These are phyloP conservation scores for Sporothrix brasiliensis DNA, from an alignment of 2,329 filamentous ascomycete species.

Conservation along the genomic window DNA sequence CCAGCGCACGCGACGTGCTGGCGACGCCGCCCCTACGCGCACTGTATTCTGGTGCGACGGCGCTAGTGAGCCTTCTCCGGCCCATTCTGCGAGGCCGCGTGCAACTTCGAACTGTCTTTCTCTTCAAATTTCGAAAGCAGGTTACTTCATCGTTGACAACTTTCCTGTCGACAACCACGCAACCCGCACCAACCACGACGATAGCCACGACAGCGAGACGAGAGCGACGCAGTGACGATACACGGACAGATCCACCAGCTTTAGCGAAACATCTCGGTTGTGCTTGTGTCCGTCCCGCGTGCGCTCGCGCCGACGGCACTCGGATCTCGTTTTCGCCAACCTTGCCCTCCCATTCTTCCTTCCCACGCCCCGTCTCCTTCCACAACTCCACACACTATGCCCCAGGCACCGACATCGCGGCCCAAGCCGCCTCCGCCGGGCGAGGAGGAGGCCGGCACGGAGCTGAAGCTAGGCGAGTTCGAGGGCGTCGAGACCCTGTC, in stretches of 20 bases:
- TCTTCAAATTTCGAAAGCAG: neutral
- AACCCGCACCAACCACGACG: neutral
- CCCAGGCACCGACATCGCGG: conserved; percentile 60
- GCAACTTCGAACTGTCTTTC: neutral
- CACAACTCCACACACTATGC: conserved; percentile 40
- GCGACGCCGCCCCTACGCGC: neutral
- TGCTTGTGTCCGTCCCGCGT: conserved; percentile 20
- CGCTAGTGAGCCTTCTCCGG: conserved; percentile 16
- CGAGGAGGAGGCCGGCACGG: conserved; percentile 83
- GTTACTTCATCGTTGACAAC: neutral
- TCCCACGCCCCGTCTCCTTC: neutral
- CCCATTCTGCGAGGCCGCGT: neutral
- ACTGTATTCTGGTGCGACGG: conserved; percentile 4
- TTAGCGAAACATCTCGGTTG: neutral
- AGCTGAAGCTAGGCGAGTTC: conserved; percentile 90
- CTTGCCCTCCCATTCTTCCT: neutral
- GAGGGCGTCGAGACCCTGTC: conserved; percentile 88
- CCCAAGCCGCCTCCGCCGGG: conserved; percentile 69
- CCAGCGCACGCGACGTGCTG: conserved; percentile 23
- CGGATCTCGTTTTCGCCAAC: neutral
- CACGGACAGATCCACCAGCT: neutral
- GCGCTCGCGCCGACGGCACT: conserved; percentile 8
- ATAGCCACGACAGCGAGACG: neutral
- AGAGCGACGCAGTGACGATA: neutral
- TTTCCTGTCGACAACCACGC: conserved; percentile 6